Conservation (phyloP, 495 filamentous ascomycete species). For the Penicillium robsamsonii region DNA sequence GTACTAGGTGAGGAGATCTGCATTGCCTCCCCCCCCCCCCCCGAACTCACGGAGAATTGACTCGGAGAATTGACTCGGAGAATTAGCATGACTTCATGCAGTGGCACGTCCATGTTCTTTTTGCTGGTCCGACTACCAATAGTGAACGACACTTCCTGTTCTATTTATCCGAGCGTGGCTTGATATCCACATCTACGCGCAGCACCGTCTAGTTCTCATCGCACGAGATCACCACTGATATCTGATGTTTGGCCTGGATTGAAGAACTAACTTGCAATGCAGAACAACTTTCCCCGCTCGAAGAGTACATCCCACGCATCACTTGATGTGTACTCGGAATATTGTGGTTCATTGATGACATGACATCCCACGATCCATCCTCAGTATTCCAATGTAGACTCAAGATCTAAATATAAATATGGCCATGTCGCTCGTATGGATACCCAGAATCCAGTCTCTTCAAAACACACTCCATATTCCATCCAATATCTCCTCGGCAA, state of each 20-base stretch:
- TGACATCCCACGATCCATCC: neutral
- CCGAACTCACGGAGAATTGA: conserved; percentile 15
- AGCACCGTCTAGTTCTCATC: neutral
- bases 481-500: neutral
- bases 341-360: neutral
- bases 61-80: conserved; percentile 31
- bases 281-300: neutral
- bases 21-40: neutral
- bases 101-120: neutral
- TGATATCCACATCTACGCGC: neutral
- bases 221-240: neutral
- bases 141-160: neutral
- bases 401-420: neutral
- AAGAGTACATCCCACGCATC: neutral
- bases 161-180: conserved; percentile 13
- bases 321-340: neutral
- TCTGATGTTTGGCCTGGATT: neutral
- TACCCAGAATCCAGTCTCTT: neutral
- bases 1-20: neutral
- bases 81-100: conserved; percentile 11
- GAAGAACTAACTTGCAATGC: neutral
- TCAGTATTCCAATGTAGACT: neutral
- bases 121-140: neutral
- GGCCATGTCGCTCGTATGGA: neutral
- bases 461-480: neutral